Evolutionary conservation across 1,139 yeast genomes (phyloP), one percentile per base, ranked within the genome.

Genomic region (Hansenula sp.): DNA sequence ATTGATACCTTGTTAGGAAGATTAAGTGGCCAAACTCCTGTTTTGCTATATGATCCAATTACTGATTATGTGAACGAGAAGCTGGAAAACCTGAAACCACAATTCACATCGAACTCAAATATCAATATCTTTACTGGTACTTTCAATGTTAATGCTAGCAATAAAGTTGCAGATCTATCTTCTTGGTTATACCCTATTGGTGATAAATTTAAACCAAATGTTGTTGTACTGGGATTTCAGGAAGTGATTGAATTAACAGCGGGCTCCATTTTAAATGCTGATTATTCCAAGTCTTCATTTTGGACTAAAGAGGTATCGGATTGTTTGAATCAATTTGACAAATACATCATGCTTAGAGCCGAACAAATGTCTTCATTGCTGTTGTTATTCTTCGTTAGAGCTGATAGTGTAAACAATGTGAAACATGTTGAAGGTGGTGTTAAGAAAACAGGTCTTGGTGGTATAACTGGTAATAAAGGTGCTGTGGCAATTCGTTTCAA

Each of bases 381-480:
- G 36, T 66, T 84, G 11, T 73, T 88, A 43, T 72, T 86, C 44
- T 82, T 87, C 59, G 80, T 81, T 27, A 81, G 77, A 48, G 75
- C 79, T 35, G 73, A 78, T 12, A 68, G 74, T 47, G 67, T 81
- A 17, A 62, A 74, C 5, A 66, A 76, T 47, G 72, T 88, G 15
- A 74, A 84, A 27, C 75, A 79, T 51, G 83, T 88, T 8, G 88
- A 83, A 60, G 89, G 96, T 33, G 74, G 87, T 18, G 76, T 81
- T 30, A 93, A 90, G 55, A 93, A 93, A 57, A 94, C 99, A 0
- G 99, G 99, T 0, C 70, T 93, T 42, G 96, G 96, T 17, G 98
- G 98, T 15, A 79, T 89, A 59, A 85, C 96, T 35, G 98, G 98
- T 16, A 93, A 93, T 60, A 93, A 93, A 63, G 99, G 99, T 29